Evolutionary conservation across 768 basidiomycete genomes (phyloP).

Genomic region (Dioszegia crocea): DNA sequence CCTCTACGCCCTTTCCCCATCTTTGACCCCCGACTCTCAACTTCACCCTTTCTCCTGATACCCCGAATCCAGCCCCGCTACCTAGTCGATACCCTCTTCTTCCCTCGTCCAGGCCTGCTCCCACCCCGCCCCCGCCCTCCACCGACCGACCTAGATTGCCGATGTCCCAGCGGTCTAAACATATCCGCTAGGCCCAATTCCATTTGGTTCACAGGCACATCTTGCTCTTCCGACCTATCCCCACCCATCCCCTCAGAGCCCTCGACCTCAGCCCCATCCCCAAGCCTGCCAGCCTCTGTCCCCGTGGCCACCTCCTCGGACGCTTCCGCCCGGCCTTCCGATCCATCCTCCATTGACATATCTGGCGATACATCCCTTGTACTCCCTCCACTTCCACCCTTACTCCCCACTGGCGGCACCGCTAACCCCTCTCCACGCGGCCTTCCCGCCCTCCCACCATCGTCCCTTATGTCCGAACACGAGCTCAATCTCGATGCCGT

Average conservation of each 20-base stretch:
- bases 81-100: not conserved
- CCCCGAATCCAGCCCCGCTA: not conserved
- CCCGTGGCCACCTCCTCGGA: too few relatives aligned
- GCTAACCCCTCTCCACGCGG: too few relatives aligned
- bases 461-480: too few relatives aligned
- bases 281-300: too few relatives aligned
- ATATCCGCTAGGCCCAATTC: conserved; percentile 5
- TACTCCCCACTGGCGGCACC: not conserved
- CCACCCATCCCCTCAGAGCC: not conserved
- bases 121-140: not conserved
- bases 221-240: not conserved
- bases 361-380: not conserved
- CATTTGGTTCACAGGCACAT: conserved; percentile 2
- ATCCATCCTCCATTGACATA: conserved; percentile 5
- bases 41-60: too few relatives aligned
- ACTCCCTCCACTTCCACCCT: not conserved
- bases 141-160: conserved; percentile 2
- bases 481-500: too few relatives aligned
- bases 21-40: too few relatives aligned
- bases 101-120: not conserved
- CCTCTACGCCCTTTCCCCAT: too few relatives aligned
- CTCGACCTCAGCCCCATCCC: too few relatives aligned
- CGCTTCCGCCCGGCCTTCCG: too few relatives aligned
- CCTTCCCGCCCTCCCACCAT: too few relatives aligned
- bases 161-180: not conserved